These are phyloP conservation scores for Elaeis oleifera DNA, from an alignment of 202 grass and related monocot species.

Conservation along the genomic window DNA sequence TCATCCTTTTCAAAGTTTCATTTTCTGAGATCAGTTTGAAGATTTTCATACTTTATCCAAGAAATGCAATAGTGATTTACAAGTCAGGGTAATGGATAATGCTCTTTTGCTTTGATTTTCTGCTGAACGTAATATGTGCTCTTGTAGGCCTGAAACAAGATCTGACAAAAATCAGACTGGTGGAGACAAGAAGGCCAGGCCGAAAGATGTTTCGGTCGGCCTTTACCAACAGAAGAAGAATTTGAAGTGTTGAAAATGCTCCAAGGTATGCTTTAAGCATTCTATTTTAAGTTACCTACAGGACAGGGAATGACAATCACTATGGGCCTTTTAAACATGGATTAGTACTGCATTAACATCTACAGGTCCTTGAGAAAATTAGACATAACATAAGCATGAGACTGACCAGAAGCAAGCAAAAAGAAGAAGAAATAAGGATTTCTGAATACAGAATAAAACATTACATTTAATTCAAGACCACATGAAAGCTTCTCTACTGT, in stretches of 20 bases:
- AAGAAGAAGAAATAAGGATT: too few species aligned
- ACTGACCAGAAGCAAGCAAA: too few species aligned
- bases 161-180: conserved; percentile 29
- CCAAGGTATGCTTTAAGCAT: conserved; percentile 43
- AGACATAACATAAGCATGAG: too few species aligned
- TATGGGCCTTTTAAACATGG: too few species aligned
- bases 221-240: conserved; percentile 92
- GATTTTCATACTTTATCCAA: background rate
- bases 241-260: conserved; percentile 98
- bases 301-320: too few species aligned
- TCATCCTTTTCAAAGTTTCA: conserved; percentile 7
- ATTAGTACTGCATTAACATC: too few species aligned
- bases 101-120: background rate
- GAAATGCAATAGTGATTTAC: background rate
- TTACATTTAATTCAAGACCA: too few species aligned
- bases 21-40: background rate
- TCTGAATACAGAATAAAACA: too few species aligned
- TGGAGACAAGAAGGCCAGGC: conserved; percentile 66
- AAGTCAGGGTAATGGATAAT: background rate
- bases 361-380: too few species aligned
- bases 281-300: background rate
- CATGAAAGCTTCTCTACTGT: too few species aligned
- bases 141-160: conserved; percentile 37
- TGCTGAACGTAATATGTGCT: conserved; percentile 15
- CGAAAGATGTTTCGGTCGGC: conserved; percentile 79